Base-by-base conservation (phyloP, 2,329 filamentous ascomycete genomes). In the Cytospora piceae region DNA sequence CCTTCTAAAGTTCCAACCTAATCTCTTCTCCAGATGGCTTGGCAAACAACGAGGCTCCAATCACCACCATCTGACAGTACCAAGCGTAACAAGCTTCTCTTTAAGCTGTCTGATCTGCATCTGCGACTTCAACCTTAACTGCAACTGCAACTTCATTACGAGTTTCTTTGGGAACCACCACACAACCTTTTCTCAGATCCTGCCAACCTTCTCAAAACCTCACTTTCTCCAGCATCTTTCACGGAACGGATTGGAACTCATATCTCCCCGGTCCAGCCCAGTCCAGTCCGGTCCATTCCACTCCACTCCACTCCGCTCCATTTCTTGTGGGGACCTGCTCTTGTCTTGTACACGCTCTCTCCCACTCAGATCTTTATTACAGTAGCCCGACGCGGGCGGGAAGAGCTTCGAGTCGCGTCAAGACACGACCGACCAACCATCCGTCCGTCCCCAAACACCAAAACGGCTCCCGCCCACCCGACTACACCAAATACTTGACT, bases 401-500 rank as follows among this genome's bases (percentile, higher is more conserved):
- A 49, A 32, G 60, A 62, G 49, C 53, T 51, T 52, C 34, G n/a
- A 63, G 61, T 63, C 61, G 61, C 61, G 61, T 63, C 54, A 46
- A 51, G 61, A 32, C 61, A 63, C 60, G 31, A 29, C 52, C 39
- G 27, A 24, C 52, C 39, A 27, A 34, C 32, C 20, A 27, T 34
- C 37, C 20, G 37, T 34, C 37, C 27, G 52, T 29, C 20, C 14
- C 39, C 39, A n/a, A 46, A 46, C 7, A 46, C 20, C 39, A 46
- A 46, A 46, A 46, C 39, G 39, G 20, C 39, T 49, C n/a, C n/a
- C n/a, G 42, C 42, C 42, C n/a, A 49, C 9, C 22, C 20, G 9
- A 22, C n/a, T 65, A 64, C 54, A 70, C 72, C 69, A 67, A 46
- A 32, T 61, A 58, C 68, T 15, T 37, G 32, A 34, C 32, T 34